These are phyloP conservation scores for Bipolaris victoriae DNA, from an alignment of 2,329 filamentous ascomycete genomes.

Conservation along the genomic window DNA sequence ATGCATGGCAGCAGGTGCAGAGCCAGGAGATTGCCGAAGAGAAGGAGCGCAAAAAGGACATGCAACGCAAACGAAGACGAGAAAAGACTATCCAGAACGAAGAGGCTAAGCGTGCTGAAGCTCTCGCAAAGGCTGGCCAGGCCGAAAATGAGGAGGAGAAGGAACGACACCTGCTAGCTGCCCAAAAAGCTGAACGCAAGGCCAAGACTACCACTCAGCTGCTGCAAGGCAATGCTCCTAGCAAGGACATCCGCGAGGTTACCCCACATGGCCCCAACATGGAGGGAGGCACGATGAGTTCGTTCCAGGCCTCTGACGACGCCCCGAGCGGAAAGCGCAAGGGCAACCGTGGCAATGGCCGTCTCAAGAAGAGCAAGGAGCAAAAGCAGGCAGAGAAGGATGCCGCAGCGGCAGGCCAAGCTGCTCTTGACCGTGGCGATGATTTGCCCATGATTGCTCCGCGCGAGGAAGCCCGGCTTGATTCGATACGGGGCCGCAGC, in stretches of 20 bases:
- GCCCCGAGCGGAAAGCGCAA: slow-evolving; percentile 57
- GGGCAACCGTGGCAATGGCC: slow-evolving; percentile 60
- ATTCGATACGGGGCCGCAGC: slow-evolving; percentile 51
- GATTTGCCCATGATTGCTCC: slow-evolving; percentile 69
- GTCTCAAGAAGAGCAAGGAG: slow-evolving; percentile 87
- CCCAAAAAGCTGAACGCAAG: slow-evolving; percentile 90
- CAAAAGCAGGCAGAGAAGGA: slow-evolving; percentile 73
- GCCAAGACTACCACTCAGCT: slow-evolving; percentile 88
- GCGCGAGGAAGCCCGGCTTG: slow-evolving; percentile 61
- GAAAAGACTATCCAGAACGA: slow-evolving; percentile 95
- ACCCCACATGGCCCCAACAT: slow-evolving; percentile 78
- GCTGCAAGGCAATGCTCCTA: slow-evolving; percentile 77
- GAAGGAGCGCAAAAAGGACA: slow-evolving; percentile 99
- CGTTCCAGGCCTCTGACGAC: slow-evolving; percentile 73
- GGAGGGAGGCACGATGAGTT: slow-evolving; percentile 83
- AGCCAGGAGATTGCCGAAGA: slow-evolving; percentile 90
- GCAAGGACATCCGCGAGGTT: slow-evolving; percentile 74
- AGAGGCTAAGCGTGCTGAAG: slow-evolving; percentile 78
- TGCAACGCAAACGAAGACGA: slow-evolving; percentile 94
- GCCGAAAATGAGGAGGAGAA: slow-evolving; percentile 83
- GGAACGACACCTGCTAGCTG: slow-evolving; percentile 80
- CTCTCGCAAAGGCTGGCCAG: slow-evolving; percentile 76
- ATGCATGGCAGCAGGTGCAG: slow-evolving; percentile 84
- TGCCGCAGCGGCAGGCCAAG: slow-evolving; percentile 85
- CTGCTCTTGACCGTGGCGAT: slow-evolving; percentile 78